Conservation (phyloP, 148 eudicot genomes). For the Chenopodium formosanum region DNA sequence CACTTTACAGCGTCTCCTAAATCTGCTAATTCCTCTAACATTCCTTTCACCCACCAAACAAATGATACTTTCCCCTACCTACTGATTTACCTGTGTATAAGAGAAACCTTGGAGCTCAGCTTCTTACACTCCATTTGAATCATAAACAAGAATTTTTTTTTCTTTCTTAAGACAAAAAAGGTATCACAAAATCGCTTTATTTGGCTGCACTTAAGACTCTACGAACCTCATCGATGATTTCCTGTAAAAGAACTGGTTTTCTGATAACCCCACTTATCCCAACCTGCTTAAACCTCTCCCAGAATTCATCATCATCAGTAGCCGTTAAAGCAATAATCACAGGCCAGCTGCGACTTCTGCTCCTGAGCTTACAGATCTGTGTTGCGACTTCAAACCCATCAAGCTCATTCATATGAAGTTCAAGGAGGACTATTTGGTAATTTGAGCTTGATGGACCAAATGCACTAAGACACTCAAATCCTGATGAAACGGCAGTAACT, state of each 20-base stretch:
- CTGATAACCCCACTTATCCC: slow-evolving; percentile 70
- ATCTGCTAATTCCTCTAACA: slow-evolving; percentile 1
- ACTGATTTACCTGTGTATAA: slow-evolving; percentile 14
- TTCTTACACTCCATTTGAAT: not conserved
- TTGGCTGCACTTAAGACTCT: slow-evolving; percentile 42
- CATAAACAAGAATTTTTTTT: not conserved
- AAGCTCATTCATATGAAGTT: slow-evolving; percentile 61
- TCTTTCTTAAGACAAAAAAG: not conserved
- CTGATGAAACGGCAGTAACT: slow-evolving; percentile 62
- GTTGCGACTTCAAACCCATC: slow-evolving; percentile 63
- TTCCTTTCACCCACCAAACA: not conserved
- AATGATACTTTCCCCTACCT: slow-evolving; percentile 20
- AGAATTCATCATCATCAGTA: slow-evolving; percentile 40
- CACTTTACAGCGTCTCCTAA: slow-evolving; percentile 29
- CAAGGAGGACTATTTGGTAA: slow-evolving; percentile 58
- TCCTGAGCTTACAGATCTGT: slow-evolving; percentile 56
- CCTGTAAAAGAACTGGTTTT: slow-evolving; percentile 67
- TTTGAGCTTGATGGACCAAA: slow-evolving; percentile 39
- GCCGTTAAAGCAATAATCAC: slow-evolving; percentile 61
- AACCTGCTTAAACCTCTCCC: slow-evolving; percentile 42
- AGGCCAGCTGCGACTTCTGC: slow-evolving; percentile 72
- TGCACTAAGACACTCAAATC: slow-evolving; percentile 63
- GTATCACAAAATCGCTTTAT: slow-evolving; percentile 20
- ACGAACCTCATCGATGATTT: slow-evolving; percentile 60
- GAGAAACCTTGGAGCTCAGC: slow-evolving; percentile 10